Percentiles rank a stretch among this genome's conserved stretches.
These are phyloP conservation scores for Globisporangium viniferum DNA, from an alignment of 352 stramenopile species.

Conservation along the genomic window DNA sequence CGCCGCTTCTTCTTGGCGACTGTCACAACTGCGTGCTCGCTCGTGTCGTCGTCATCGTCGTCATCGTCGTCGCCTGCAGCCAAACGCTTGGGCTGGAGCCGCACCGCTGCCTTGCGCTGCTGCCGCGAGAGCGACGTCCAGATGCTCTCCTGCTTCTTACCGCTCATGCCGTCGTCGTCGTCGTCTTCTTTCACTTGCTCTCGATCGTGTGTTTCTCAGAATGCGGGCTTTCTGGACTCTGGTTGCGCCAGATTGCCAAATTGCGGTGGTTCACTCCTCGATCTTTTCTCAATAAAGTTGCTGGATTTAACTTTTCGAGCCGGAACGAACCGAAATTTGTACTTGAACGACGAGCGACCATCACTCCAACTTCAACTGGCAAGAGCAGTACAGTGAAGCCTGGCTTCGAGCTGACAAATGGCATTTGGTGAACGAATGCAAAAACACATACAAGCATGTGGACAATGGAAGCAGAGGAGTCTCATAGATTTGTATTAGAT, in stretches of 20 bases:
- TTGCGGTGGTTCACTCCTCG: background rate
- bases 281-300: slow-evolving; percentile 3
- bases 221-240: background rate
- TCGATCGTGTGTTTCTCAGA: background rate
- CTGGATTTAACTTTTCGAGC: background rate
- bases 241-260: background rate
- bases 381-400: background rate
- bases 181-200: background rate
- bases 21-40: slow-evolving; percentile 11
- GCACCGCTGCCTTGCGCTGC: slow-evolving; percentile 18
- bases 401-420: background rate
- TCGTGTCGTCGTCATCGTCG: background rate
- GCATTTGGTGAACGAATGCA: background rate
- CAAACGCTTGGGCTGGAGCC: slow-evolving; percentile 27
- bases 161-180: slow-evolving; percentile 24
- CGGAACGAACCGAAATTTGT: background rate
- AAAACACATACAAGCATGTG: background rate
- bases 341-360: slow-evolving; percentile 4
- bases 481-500: background rate
- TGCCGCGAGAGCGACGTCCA: slow-evolving; percentile 39
- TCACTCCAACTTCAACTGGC: slow-evolving; percentile 11
- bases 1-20: slow-evolving; percentile 16
- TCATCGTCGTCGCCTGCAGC: background rate
- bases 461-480: background rate
- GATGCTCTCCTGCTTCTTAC: slow-evolving; percentile 42